Base-by-base conservation (phyloP, 2,329 filamentous ascomycete species). In the Sporothrix variecibatus region DNA sequence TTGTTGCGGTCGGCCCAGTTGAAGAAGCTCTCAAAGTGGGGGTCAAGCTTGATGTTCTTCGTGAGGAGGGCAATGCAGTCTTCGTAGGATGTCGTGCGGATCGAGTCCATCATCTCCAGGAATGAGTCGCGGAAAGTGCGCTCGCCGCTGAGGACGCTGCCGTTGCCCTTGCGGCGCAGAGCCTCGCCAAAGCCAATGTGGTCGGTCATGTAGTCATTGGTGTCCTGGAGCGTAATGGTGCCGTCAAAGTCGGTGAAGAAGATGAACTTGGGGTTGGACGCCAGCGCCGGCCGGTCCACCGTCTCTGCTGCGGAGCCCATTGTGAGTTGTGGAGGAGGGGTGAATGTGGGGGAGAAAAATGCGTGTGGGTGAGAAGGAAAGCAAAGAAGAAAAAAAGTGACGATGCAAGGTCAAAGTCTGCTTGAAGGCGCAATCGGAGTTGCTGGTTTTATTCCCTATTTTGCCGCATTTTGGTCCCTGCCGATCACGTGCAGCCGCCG, bases 161-260 rank as follows among this genome's bases (percentile, higher is more conserved):
- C 83, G 84, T 97, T 97, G 77, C 90, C 89, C 81, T 91, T 84
- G 73, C 88, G 87, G 76, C 96, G 94, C 78, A 90, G 88, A 76
- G 88, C 90, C 38, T 83, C 80, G 70, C 96, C 96, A 81, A 92
- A 97, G 76, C 96, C 96, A 75, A 98, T 88, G 83, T 93, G 96
- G 85, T 98, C 96, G 74, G 95, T 98, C 90, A 95, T 86, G 82
- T 83, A 89, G 83, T 90, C 89, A 81, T 91, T 92, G 81, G 86
- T 88, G 83, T 91, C 90, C 79, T 88, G 85, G 73, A 87, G 87
- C 68, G 95, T 98, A 81, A 98, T 95, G 72, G 95, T 98, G 80
- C 96, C 96, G 84, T 99, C 96, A 81, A 98, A 98, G 85, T 99
- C 96, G 78, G 95, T 97, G 87, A 98, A 98, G 89, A 99, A 98